Percentiles rank a stretch among this genome's conserved stretches.
Conservation (phyloP, 352 stramenopile genomes). For the Phytophthora litchii region DNA sequence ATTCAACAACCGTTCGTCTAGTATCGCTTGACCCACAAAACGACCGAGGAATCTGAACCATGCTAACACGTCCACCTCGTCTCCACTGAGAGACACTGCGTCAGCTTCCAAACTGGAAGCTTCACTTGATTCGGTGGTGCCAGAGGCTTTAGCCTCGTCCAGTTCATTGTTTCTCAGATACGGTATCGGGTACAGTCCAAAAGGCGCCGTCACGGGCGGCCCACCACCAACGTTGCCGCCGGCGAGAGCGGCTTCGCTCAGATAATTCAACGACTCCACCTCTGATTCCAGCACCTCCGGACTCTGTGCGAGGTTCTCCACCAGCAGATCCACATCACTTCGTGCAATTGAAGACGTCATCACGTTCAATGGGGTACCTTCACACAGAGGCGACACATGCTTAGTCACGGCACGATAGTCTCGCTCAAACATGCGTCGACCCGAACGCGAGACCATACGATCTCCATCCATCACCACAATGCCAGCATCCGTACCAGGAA, state of each 20-base stretch:
- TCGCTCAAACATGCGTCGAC: constrained; percentile 77
- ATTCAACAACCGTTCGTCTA: constrained; percentile 86
- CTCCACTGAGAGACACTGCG: constrained; percentile 16
- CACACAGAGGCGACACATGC: constrained; percentile 75
- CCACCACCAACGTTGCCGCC: constrained; percentile 31
- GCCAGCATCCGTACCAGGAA: constrained; percentile 73
- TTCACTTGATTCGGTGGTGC: constrained; percentile 8
- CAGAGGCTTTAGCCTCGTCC: constrained; percentile 20
- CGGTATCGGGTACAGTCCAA: constrained; percentile 61
- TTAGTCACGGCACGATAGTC: constrained; percentile 83
- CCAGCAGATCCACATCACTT: constrained; percentile 56
- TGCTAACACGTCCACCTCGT: constrained; percentile 38
- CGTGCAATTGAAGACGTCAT: constrained; percentile 49
- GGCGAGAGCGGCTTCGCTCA: constrained; percentile 48
- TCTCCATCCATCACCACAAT: constrained; percentile 76
- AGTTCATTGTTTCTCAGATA: constrained; percentile 17
- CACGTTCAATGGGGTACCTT: constrained; percentile 68
- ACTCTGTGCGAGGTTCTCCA: constrained; percentile 44
- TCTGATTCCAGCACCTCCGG: constrained; percentile 74
- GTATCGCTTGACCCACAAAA: constrained; percentile 74
- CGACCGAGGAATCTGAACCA: constrained; percentile 80
- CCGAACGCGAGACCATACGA: constrained; percentile 68
- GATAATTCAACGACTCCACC: constrained; percentile 62
- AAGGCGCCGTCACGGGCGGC: constrained; percentile 52
- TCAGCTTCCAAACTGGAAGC: constrained; percentile 18